Evolutionary conservation across 2,329 filamentous ascomycete species (phyloP).

Genomic region (Geosmithia putterillii): DNA sequence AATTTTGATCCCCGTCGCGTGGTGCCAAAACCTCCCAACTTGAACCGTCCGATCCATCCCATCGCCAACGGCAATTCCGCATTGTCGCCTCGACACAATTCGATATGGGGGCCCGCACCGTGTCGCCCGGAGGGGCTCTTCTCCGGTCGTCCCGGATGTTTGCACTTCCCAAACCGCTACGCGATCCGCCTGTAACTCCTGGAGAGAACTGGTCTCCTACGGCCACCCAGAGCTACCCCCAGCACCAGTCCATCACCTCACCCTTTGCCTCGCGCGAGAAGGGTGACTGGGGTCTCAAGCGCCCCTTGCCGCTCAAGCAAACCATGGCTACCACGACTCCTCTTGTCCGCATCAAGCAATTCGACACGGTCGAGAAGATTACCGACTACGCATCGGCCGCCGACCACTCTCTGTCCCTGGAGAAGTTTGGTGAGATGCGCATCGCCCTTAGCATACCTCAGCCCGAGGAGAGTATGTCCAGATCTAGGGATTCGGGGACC

Average conservation of each 20-base stretch:
- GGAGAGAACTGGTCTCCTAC: conserved; percentile 9
- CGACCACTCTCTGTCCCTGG: conserved; percentile 67
- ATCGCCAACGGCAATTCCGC: neutral
- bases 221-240: conserved; percentile 64
- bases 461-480: conserved; percentile 6
- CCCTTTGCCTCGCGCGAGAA: conserved; percentile 57
- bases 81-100: conserved; percentile 5
- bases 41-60: neutral
- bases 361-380: conserved; percentile 78
- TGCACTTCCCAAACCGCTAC: conserved; percentile 67
- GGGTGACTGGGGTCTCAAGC: conserved; percentile 91
- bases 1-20: conserved; percentile 1
- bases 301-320: conserved; percentile 64
- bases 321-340: conserved; percentile 64
- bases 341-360: conserved; percentile 59
- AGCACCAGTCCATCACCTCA: conserved; percentile 70
- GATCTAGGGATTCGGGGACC: conserved; percentile 5
- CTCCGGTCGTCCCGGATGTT: conserved; percentile 84
- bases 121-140: conserved; percentile 55
- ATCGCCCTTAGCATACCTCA: conserved; percentile 52
- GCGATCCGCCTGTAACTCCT: conserved; percentile 42
- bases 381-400: conserved; percentile 79
- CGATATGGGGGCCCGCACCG: conserved; percentile 18
- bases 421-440: conserved; percentile 77
- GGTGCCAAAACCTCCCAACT: neutral